Conservation (phyloP, 192 early-diverging fungal species). For the Umbelopsis sp. region DNA sequence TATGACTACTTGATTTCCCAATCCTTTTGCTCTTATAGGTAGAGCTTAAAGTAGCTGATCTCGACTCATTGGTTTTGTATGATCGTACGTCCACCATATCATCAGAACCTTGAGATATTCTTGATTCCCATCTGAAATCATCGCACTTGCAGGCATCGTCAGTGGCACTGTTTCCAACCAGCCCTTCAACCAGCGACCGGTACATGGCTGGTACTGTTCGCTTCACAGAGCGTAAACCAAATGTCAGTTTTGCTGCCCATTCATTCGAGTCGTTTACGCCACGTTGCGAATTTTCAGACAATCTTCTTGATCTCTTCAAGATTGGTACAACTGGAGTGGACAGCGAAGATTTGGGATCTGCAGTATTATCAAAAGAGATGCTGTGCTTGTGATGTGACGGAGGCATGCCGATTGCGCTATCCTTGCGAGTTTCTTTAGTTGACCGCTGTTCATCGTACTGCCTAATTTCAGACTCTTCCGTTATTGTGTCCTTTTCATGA, state of each 20-base stretch:
- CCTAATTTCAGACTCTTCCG: not conserved
- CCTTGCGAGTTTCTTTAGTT: conserved; percentile 10
- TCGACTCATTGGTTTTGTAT: not conserved
- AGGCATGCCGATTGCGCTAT: conserved; percentile 24
- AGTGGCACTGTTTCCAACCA: not conserved
- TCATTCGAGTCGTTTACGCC: conserved; percentile 19
- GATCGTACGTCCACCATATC: not conserved
- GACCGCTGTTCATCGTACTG: not conserved
- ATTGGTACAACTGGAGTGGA: conserved; percentile 24
- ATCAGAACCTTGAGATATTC: not conserved
- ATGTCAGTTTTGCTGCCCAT: conserved; percentile 32
- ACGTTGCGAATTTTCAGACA: conserved; percentile 26
- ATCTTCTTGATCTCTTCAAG: conserved; percentile 21
- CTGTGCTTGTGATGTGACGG: not conserved
- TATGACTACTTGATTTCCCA: not conserved
- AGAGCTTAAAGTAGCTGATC: not conserved
- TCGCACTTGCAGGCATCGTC: not conserved
- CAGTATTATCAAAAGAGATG: conserved; percentile 3
- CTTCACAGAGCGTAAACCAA: conserved; percentile 29
- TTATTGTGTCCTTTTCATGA: not conserved
- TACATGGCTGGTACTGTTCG: conserved; percentile 28
- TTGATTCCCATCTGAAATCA: not conserved
- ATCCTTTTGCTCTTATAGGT: not conserved
- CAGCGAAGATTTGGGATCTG: conserved; percentile 4
- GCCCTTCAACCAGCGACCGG: conserved; percentile 21